Conservation (phyloP, 2,329 filamentous ascomycete genomes). For the Ilyonectria mors-panacis region DNA sequence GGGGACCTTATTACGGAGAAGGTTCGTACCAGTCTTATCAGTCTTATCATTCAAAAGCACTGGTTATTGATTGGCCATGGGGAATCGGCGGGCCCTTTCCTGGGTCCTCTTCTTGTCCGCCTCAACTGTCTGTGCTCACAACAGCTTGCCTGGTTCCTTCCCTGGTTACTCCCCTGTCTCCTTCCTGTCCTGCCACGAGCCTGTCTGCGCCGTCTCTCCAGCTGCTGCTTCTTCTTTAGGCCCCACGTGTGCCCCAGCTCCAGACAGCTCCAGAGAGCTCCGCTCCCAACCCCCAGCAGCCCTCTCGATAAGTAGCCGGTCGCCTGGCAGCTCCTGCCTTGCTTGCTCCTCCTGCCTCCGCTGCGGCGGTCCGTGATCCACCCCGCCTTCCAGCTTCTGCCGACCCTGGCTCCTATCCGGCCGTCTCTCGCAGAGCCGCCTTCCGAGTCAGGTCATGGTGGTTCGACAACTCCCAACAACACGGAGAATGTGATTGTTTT, state of each 20-base stretch:
- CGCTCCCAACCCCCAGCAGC: not conserved
- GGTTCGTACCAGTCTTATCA: not conserved
- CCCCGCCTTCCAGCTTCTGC: conserved; percentile 32
- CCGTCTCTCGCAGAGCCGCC: conserved; percentile 27
- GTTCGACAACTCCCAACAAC: conserved; percentile 40
- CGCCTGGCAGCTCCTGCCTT: not conserved
- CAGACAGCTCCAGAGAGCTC: not conserved
- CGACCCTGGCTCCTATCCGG: conserved; percentile 13
- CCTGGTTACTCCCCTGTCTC: not conserved
- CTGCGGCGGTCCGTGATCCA: conserved; percentile 22
- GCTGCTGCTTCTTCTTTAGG: not conserved
- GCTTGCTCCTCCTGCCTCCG: not conserved
- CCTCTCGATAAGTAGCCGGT: not conserved
- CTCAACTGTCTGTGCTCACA: not conserved
- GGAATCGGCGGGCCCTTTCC: not conserved
- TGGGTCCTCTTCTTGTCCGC: not conserved
- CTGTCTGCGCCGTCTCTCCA: not conserved
- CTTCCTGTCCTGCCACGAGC: not conserved
- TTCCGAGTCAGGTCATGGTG: conserved; percentile 44
- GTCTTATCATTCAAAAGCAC: conserved; percentile 5
- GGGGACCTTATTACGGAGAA: not conserved
- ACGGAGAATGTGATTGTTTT: conserved; percentile 11
- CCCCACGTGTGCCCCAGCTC: not conserved
- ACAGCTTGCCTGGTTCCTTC: not conserved
- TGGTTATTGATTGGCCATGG: not conserved